phyloP scores from a whole-genome alignment of 768 basidiomycete species.

The Piloderma croceum region DNA sequence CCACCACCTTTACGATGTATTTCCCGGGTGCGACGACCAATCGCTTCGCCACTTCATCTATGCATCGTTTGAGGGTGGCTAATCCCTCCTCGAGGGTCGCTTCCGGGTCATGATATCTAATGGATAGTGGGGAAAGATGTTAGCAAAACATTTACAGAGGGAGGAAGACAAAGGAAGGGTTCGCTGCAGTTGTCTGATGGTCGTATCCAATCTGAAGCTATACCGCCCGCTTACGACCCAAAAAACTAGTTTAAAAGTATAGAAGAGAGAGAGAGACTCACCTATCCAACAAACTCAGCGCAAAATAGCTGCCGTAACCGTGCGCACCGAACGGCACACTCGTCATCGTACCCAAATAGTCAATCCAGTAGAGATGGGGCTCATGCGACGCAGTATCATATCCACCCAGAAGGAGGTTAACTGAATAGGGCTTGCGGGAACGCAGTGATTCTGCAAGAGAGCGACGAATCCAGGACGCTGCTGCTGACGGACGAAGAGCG shows the following conservation, averaged over 20 bases:
- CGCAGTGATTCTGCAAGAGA: conserved; percentile 85
- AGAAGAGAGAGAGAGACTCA: conserved; percentile 27
- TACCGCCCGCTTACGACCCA: neutral
- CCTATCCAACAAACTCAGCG: conserved; percentile 87
- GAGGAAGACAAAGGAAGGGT: neutral
- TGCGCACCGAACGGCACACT: conserved; percentile 92
- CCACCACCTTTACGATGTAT: conserved; percentile 88
- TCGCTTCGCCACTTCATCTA: conserved; percentile 82
- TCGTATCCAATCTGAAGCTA: neutral
- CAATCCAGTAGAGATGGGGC: conserved; percentile 91
- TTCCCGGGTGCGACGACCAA: conserved; percentile 72
- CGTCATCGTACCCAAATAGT: conserved; percentile 88
- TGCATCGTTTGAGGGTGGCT: conserved; percentile 76
- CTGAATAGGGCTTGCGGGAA: conserved; percentile 80
- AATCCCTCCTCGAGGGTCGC: conserved; percentile 83
- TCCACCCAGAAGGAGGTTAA: conserved; percentile 90
- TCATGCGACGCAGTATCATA: conserved; percentile 72
- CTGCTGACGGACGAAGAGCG: conserved; percentile 83
- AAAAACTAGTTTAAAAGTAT: neutral
- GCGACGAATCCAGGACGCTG: conserved; percentile 93
- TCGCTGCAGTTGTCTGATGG: neutral
- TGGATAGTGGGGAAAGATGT: too few relatives aligned
- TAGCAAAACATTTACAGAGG: conserved; percentile 1
- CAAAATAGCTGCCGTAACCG: conserved; percentile 93
- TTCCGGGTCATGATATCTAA: conserved; percentile 86